Conservation (phyloP, 208 protist species). For the Spironucleus salmonicida region DNA sequence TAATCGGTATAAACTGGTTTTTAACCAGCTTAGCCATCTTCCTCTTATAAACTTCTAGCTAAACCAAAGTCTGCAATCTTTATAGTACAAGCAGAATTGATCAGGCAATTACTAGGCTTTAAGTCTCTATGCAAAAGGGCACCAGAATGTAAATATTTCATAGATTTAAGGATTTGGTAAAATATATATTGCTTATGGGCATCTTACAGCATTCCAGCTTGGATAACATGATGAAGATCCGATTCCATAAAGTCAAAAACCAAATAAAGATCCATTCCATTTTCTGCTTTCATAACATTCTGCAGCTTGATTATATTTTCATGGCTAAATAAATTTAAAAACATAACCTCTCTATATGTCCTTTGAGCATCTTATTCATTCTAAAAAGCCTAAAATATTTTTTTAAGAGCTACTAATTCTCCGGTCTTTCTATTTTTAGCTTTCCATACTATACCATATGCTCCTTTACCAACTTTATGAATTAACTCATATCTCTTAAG, state of each 20-base stretch:
- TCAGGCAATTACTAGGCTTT: slow-evolving; percentile 81
- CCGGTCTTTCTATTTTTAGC: slow-evolving; percentile 28
- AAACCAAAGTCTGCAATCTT: slow-evolving; percentile 89
- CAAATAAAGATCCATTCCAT: slow-evolving; percentile 58
- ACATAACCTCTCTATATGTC: slow-evolving; percentile 59
- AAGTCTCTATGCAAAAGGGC: slow-evolving; percentile 71
- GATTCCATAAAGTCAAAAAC: slow-evolving; percentile 62
- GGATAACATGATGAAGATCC: slow-evolving; percentile 72
- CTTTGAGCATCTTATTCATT: slow-evolving; percentile 57
- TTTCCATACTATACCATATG: slow-evolving; percentile 41
- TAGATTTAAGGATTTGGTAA: slow-evolving; percentile 52
- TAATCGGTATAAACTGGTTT: slow-evolving; percentile 32
- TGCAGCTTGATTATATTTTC: slow-evolving; percentile 53
- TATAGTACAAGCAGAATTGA: slow-evolving; percentile 72
- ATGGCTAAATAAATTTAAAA: slow-evolving; percentile 50
- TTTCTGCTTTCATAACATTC: slow-evolving; percentile 58
- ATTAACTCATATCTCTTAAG: slow-evolving; percentile 35
- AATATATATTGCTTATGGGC: slow-evolving; percentile 56
- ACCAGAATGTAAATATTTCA: slow-evolving; percentile 50
- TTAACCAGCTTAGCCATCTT: not conserved
- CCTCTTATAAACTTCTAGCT: slow-evolving; percentile 26
- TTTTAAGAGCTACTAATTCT: slow-evolving; percentile 55
- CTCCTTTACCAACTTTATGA: slow-evolving; percentile 31
- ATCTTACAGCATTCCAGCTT: slow-evolving; percentile 80
- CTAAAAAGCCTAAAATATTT: slow-evolving; percentile 59